phyloP scores from a whole-genome alignment of 2,329 filamentous ascomycete species.

The Ilyonectria sp. region DNA sequence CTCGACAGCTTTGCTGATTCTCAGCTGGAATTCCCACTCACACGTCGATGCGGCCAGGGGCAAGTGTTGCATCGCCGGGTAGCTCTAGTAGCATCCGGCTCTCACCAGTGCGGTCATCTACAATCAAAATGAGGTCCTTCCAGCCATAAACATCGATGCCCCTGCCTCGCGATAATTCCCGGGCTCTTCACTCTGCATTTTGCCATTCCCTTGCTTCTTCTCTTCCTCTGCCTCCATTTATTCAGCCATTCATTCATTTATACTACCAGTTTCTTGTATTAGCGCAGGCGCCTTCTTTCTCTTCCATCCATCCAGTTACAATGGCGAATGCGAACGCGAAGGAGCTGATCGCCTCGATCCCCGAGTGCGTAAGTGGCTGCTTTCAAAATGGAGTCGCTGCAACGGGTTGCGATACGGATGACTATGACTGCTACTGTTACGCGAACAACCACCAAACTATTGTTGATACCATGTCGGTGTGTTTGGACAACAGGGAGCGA shows the following conservation, averaged over 20 bases:
- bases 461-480: slow-evolving; percentile 43
- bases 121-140: slow-evolving; percentile 10
- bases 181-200: background rate
- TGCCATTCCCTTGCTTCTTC: background rate
- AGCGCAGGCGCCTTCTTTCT: slow-evolving; percentile 1
- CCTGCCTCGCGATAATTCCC: background rate
- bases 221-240: background rate
- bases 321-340: slow-evolving; percentile 44
- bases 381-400: slow-evolving; percentile 44
- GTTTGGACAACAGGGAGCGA: slow-evolving; percentile 38
- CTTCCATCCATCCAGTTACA: background rate
- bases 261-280: background rate
- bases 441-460: slow-evolving; percentile 43
- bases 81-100: background rate
- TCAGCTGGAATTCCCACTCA: background rate
- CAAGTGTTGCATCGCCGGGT: slow-evolving; percentile 7
- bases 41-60: background rate
- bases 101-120: slow-evolving; percentile 1
- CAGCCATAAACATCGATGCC: slow-evolving; percentile 3
- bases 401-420: slow-evolving; percentile 40
- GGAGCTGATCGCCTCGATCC: slow-evolving; percentile 37
- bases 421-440: slow-evolving; percentile 48
- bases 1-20: background rate
- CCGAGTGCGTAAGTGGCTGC: slow-evolving; percentile 39
- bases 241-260: background rate